Conservation (phyloP, 2,329 filamentous ascomycete species). For the Pseudogymnoascus sp. region DNA sequence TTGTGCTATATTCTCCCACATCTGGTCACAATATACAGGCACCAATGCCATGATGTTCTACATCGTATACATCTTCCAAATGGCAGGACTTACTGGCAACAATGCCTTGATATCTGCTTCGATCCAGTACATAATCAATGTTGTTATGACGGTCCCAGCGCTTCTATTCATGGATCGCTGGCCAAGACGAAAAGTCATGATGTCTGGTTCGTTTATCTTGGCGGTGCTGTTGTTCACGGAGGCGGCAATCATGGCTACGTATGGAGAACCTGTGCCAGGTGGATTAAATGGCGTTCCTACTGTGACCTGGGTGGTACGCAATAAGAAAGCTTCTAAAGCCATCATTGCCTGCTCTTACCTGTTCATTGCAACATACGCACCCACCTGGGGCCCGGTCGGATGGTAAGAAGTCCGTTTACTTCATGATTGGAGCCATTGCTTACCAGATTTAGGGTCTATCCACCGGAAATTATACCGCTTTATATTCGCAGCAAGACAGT, state of each 20-base stretch:
- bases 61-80: constrained; percentile 33
- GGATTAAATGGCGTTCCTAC: constrained; percentile 8
- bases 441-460: constrained; percentile 35
- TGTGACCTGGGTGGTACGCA: constrained; percentile 45
- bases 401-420: constrained; percentile 24
- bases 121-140: constrained; percentile 18
- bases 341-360: constrained; percentile 62
- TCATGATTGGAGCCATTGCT: background rate
- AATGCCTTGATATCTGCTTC: constrained; percentile 27
- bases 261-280: constrained; percentile 1
- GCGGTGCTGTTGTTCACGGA: background rate
- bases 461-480: constrained; percentile 57
- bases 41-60: constrained; percentile 30
- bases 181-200: constrained; percentile 1
- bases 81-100: constrained; percentile 31
- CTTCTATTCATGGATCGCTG: constrained; percentile 10
- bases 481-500: constrained; percentile 63
- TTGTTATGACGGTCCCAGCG: constrained; percentile 12
- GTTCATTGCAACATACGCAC: constrained; percentile 59
- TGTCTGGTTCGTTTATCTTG: constrained; percentile 8
- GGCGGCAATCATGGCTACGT: constrained; percentile 5
- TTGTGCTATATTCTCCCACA: constrained; percentile 10
- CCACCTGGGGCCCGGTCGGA: constrained; percentile 39
- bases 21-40: constrained; percentile 22
- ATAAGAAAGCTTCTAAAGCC: constrained; percentile 48